Conservation (phyloP, 2,329 filamentous ascomycete species). For the Pestalotiopsis fici region DNA sequence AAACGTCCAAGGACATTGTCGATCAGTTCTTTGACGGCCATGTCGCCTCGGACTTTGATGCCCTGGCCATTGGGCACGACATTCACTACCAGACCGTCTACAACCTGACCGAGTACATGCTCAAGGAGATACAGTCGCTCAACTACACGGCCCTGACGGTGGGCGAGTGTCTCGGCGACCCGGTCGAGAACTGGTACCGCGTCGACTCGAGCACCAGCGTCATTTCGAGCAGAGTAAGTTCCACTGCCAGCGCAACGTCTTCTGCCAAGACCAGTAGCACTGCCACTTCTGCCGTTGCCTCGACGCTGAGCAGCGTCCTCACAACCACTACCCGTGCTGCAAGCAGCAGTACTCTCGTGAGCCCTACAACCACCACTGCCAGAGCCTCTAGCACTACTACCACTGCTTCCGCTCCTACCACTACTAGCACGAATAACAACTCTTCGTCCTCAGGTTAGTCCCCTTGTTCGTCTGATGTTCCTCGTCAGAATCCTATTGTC, state of each 20-base stretch:
- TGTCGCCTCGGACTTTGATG: conserved; percentile 31
- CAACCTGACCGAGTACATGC: conserved; percentile 37
- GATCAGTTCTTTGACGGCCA: conserved; percentile 41
- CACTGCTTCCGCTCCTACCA: conserved; percentile 2
- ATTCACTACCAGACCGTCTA: conserved; percentile 48
- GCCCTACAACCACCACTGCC: neutral
- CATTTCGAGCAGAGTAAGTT: conserved; percentile 1
- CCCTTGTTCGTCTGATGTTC: neutral
- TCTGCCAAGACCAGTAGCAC: conserved; percentile 20
- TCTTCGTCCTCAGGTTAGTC: conserved; percentile 3
- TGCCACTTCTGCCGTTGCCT: conserved; percentile 10
- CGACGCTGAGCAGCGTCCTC: neutral
- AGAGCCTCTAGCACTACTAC: conserved; percentile 1
- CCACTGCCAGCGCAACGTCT: neutral
- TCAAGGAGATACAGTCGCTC: conserved; percentile 29
- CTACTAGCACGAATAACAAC: neutral
- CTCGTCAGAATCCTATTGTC: neutral
- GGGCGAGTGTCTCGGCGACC: conserved; percentile 46
- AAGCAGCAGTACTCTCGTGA: neutral
- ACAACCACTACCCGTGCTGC: conserved; percentile 14
- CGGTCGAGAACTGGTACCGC: conserved; percentile 42
- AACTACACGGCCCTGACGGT: conserved; percentile 41
- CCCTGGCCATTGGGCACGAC: conserved; percentile 55
- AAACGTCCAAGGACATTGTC: conserved; percentile 50
- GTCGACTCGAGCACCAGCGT: neutral